phyloP scores from a whole-genome alignment of 2,329 filamentous ascomycete genomes.

The Nigrospora osmanthi region DNA sequence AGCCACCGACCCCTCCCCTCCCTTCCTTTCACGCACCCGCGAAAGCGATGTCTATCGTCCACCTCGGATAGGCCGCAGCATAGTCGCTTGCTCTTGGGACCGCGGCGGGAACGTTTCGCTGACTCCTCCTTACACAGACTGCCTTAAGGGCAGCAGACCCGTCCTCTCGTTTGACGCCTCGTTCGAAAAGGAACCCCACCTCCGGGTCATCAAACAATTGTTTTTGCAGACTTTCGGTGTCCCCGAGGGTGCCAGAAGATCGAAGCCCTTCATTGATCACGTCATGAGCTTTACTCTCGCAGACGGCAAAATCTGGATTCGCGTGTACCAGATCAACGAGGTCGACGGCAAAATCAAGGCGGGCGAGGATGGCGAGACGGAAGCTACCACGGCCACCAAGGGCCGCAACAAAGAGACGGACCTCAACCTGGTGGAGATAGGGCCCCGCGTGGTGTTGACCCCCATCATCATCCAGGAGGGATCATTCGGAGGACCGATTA shows the following conservation, averaged over 20 bases:
- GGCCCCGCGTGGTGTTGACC: slow-evolving; percentile 84
- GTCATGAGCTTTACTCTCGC: slow-evolving; percentile 88
- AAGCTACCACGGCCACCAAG: slow-evolving; percentile 18
- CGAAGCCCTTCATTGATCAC: slow-evolving; percentile 94
- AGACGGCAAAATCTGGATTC: slow-evolving; percentile 92
- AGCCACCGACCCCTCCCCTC: no score
- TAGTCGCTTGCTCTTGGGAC: no score
- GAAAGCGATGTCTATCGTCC: no score
- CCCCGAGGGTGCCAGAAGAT: slow-evolving; percentile 76
- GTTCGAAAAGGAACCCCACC: slow-evolving; percentile 76
- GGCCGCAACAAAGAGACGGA: slow-evolving; percentile 55
- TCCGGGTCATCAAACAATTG: slow-evolving; percentile 80
- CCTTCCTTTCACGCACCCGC: no score
- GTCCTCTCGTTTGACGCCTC: slow-evolving; percentile 84
- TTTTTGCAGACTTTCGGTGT: slow-evolving; percentile 89
- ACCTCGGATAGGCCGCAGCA: no score
- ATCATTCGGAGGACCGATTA: slow-evolving; percentile 89
- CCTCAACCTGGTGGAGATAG: slow-evolving; percentile 83
- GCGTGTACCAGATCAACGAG: slow-evolving; percentile 89
- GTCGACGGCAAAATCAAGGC: slow-evolving; percentile 50
- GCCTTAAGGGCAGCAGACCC: slow-evolving; percentile 84
- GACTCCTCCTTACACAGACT: slow-evolving; percentile 37
- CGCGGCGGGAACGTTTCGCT: no score
- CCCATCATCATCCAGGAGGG: slow-evolving; percentile 93
- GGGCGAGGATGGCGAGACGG: slow-evolving; percentile 34